Conservation (phyloP, 2,329 filamentous ascomycete species). For the Curvularia eragrostidis region DNA sequence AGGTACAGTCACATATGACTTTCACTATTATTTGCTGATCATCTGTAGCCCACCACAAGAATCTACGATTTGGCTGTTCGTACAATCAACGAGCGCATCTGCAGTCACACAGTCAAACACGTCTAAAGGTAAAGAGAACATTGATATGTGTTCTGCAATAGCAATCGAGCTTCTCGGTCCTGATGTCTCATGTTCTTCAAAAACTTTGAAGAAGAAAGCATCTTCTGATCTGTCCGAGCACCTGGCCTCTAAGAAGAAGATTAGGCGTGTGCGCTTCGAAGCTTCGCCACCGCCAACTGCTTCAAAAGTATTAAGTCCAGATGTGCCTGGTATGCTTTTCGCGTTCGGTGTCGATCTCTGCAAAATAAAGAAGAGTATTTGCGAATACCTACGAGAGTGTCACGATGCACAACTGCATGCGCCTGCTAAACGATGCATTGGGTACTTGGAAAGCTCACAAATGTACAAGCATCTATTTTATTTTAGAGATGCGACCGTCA, state of each 20-base stretch:
- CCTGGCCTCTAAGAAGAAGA: constrained; percentile 11
- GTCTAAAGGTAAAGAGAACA: background rate
- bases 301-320: background rate
- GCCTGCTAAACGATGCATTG: constrained; percentile 22
- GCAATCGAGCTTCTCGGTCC: background rate
- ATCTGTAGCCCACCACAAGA: background rate
- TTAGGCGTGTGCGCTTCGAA: background rate
- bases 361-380: constrained; percentile 34
- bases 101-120: background rate
- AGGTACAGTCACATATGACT: background rate
- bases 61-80: constrained; percentile 1
- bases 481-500: background rate
- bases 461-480: background rate
- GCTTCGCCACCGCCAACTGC: background rate
- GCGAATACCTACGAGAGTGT: constrained; percentile 28
- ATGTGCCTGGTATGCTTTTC: background rate
- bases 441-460: constrained; percentile 21
- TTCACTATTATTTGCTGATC: background rate
- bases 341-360: constrained; percentile 26
- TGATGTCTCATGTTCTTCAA: constrained; percentile 3
- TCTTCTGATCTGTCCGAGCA: constrained; percentile 16
- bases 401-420: constrained; percentile 9
- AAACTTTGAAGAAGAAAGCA: constrained; percentile 25
- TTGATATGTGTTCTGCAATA: background rate
- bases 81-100: background rate